Conservation (phyloP, 495 filamentous ascomycete genomes). For the Barbatosphaeria neglecta region DNA sequence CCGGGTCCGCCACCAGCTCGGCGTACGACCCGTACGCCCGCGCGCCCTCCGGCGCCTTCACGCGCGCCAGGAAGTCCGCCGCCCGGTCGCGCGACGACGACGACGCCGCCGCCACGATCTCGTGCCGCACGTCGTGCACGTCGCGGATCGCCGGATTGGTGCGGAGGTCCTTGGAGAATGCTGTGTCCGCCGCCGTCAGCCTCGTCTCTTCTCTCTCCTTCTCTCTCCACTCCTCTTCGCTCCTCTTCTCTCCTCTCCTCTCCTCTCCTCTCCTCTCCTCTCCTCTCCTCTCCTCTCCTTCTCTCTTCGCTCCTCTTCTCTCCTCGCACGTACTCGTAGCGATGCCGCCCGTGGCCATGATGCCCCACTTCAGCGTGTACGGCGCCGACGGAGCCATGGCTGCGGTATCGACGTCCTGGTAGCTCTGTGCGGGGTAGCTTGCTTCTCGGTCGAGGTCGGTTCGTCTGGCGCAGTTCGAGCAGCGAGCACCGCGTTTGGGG, state of each 20-base stretch:
- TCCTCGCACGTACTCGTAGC: constrained; percentile 43
- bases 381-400: constrained; percentile 34
- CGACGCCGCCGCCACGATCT: constrained; percentile 70
- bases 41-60: constrained; percentile 50
- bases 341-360: constrained; percentile 74
- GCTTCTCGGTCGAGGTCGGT: no score
- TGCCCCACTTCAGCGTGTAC: constrained; percentile 63
- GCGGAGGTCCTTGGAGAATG: constrained; percentile 75
- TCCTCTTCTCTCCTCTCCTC: no score
- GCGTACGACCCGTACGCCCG: constrained; percentile 73
- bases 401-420: no score
- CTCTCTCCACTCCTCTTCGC: no score
- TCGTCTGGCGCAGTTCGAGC: no score
- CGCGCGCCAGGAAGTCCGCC: constrained; percentile 55
- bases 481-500: no score
- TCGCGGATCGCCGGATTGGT: constrained; percentile 60
- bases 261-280: no score
- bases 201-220: no score
- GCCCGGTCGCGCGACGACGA: constrained; percentile 61
- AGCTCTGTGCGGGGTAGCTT: no score
- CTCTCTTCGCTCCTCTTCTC: no score
- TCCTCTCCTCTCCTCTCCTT: no score
- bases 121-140: constrained; percentile 65
- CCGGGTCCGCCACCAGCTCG: constrained; percentile 61
- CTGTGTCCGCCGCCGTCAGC: constrained; percentile 21